Evolutionary conservation across 805 yeast species (phyloP).

Genomic region (Zygoascus flipseniorum): DNA sequence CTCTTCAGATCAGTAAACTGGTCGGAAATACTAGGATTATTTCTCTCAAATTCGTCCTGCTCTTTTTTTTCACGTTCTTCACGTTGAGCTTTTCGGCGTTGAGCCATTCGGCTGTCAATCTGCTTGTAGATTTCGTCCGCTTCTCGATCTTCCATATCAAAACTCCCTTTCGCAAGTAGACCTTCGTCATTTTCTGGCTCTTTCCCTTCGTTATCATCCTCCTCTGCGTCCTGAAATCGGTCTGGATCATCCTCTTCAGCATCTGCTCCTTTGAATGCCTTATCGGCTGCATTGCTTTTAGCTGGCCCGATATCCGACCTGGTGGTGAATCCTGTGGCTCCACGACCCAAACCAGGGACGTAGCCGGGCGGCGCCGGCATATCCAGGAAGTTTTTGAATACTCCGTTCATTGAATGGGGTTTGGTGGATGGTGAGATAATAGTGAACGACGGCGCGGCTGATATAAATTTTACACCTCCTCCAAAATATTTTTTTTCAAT

Average conservation of each 20-base stretch:
- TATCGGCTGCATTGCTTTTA: conserved; percentile 31
- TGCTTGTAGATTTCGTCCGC: conserved; percentile 63
- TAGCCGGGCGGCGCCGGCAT: conserved; percentile 86
- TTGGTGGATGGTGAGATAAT: background rate
- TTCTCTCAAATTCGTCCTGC: conserved; percentile 18
- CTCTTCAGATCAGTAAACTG: conserved; percentile 65
- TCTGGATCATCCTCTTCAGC: conserved; percentile 12
- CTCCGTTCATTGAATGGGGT: background rate
- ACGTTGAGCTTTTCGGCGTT: conserved; percentile 22
- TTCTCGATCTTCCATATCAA: conserved; percentile 58
- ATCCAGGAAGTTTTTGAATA: conserved; percentile 47
- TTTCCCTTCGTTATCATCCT: conserved; percentile 20
- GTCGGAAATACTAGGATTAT: conserved; percentile 32
- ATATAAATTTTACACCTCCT: background rate
- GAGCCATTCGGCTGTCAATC: conserved; percentile 49
- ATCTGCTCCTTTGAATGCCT: conserved; percentile 22
- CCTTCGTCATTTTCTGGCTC: conserved; percentile 30
- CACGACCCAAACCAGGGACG: conserved; percentile 88
- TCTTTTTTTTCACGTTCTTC: conserved; percentile 21
- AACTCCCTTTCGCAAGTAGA: conserved; percentile 21
- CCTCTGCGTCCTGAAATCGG: conserved; percentile 12
- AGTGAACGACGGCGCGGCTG: background rate
- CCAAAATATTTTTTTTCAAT: background rate
- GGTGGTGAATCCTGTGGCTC: conserved; percentile 89
- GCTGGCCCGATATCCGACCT: conserved; percentile 64